Evolutionary conservation across 78 protist genomes (phyloP).

Genomic region (Chrysochromulina parva): DNA sequence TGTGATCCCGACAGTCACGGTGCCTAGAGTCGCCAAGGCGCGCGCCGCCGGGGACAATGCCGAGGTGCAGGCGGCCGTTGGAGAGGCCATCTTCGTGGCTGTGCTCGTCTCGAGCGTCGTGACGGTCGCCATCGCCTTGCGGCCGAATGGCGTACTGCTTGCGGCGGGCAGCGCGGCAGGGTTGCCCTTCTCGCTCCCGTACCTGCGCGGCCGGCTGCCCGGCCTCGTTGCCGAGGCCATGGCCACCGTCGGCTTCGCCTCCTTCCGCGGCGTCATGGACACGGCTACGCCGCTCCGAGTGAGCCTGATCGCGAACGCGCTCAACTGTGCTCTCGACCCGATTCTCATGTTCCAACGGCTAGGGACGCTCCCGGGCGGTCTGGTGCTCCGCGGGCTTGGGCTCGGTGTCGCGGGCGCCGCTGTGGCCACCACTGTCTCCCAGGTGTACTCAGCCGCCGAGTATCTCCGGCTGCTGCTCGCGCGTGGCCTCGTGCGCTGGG

Average conservation of each 20-base stretch:
- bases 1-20: neutral
- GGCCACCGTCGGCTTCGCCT: neutral
- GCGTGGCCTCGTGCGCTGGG: neutral
- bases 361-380: no score
- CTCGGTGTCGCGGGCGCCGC: neutral
- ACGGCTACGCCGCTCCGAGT: neutral
- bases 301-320: neutral
- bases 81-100: neutral
- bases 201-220: neutral
- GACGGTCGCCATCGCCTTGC: no score
- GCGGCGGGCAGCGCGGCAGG: neutral
- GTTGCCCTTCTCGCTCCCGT: neutral
- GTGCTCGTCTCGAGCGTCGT: no score
- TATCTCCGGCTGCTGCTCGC: neutral
- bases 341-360: neutral
- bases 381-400: neutral
- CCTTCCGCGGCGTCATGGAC: neutral
- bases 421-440: neutral
- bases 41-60: neutral
- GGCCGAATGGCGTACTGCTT: neutral
- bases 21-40: neutral
- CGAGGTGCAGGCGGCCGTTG: slow-evolving; percentile 1
- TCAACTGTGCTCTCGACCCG: neutral
- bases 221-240: slow-evolving; percentile 1
- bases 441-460: neutral